Percentiles rank a stretch among this genome's conserved stretches.
Conservation (phyloP, 2,329 filamentous ascomycete species). For the Didymella arachidicola region DNA sequence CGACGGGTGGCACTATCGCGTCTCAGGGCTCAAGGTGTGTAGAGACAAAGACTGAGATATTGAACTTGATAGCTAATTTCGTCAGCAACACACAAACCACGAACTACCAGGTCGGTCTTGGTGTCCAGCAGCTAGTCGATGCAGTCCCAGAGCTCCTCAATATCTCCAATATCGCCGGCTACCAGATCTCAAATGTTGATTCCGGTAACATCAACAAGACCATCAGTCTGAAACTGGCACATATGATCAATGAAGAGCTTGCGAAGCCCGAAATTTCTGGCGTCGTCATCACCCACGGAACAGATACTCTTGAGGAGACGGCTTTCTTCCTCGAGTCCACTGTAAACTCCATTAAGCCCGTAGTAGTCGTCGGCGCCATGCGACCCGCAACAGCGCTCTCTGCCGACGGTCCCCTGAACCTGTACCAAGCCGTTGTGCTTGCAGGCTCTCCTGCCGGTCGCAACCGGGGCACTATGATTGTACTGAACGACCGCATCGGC, state of each 20-base stretch:
- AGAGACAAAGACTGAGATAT: too few species aligned
- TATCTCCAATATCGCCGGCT: constrained; percentile 62
- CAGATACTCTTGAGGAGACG: constrained; percentile 70
- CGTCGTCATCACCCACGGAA: constrained; percentile 70
- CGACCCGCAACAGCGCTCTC: constrained; percentile 68
- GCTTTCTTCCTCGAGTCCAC: constrained; percentile 70
- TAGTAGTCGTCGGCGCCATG: constrained; percentile 69
- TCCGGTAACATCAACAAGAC: constrained; percentile 55
- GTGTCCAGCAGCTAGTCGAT: constrained; percentile 61
- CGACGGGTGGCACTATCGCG: constrained; percentile 67
- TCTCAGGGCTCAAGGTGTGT: constrained; percentile 54
- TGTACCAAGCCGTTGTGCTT: constrained; percentile 66
- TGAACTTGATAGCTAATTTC: too few species aligned
- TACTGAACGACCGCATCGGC: constrained; percentile 68
- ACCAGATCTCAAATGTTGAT: constrained; percentile 52
- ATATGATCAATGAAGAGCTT: constrained; percentile 60
- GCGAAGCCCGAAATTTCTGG: constrained; percentile 54
- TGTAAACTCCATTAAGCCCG: constrained; percentile 64
- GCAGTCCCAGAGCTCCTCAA: constrained; percentile 64
- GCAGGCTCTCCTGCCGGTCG: constrained; percentile 57
- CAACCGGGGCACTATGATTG: constrained; percentile 65
- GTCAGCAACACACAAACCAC: constrained; percentile 59
- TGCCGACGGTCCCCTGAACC: constrained; percentile 69
- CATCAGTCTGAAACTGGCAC: constrained; percentile 59
- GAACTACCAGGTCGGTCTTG: constrained; percentile 62